Conservation (phyloP, 2,329 filamentous ascomycete species). For the Pseudogymnoascus sp. region DNA sequence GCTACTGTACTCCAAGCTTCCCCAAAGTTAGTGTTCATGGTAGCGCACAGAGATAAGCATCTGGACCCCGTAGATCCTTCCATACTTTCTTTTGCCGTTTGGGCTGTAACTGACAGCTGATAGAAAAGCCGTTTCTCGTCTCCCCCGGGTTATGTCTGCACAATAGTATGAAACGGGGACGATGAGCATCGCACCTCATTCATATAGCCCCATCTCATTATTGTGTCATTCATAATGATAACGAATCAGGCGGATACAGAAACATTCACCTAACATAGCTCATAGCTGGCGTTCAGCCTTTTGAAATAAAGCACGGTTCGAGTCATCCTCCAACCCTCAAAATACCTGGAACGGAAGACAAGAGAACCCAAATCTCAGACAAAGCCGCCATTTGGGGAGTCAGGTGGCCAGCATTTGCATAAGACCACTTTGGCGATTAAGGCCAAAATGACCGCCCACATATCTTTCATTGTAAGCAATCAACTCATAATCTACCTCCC, state of each 20-base stretch:
- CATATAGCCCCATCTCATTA: background rate
- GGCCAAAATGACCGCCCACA: background rate
- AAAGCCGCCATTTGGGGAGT: background rate
- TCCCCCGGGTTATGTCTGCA: background rate
- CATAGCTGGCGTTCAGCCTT: background rate
- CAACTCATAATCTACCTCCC: background rate
- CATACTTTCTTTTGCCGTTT: background rate
- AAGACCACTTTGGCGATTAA: background rate
- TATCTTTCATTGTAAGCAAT: background rate
- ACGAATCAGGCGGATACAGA: background rate
- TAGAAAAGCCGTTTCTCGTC: background rate
- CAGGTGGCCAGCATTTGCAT: background rate
- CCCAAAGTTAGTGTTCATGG: background rate
- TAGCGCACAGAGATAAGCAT: slow-evolving; percentile 1
- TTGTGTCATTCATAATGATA: background rate
- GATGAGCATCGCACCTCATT: background rate
- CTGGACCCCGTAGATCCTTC: slow-evolving; percentile 5
- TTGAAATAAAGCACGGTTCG: background rate
- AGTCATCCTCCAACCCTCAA: slow-evolving; percentile 1
- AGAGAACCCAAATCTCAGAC: background rate
- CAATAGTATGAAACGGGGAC: background rate
- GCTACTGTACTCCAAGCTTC: background rate
- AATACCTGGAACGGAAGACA: background rate
- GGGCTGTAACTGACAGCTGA: background rate
- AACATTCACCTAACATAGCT: background rate